Base-by-base conservation (phyloP, 768 basidiomycete species). In the Crassisporium funariophilum region DNA sequence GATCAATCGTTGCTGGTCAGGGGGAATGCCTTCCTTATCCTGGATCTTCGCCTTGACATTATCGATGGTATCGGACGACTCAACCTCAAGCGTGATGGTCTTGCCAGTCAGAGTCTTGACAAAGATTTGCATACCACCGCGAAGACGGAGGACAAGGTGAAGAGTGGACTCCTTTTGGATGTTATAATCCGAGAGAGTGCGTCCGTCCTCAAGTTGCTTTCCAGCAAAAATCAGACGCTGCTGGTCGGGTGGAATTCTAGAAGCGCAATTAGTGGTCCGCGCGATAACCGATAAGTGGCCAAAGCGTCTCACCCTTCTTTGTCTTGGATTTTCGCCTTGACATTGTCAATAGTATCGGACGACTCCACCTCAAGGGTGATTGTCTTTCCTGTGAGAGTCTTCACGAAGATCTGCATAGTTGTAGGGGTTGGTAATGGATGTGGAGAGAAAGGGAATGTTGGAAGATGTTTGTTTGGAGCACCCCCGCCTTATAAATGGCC, bases 331-430 rank as follows among this genome's bases (percentile, higher is more conserved):
- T 75, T 75, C 12, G 56, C 56, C 48, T 58, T 58, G 2, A 58
- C 56, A 31, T 58, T 58, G 16, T 58, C 56, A 22, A 58, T 58
- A 5, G 56, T 58, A 43, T 58, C 56, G 15, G 56, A 58, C 7
- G 56, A 58, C 44, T 58, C 56, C 25, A 58, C 56, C 51, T 58
- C 56, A 7, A 58, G 49, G 15, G 56, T 58, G 35, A 58, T 58
- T n/a, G 66, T 62, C 60, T 85, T 85, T 48, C 84, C 84, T 15
- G 84, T 85, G 45, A 85, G 71, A 35, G 84, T 84, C 73, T 88
- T 88, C 36, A 88, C 81, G 44, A 84, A 84, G 34, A 57, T 57
- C 49, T 57, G 52, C 54, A 55, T 55, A 19, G 49, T 50, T 25
- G 49, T 50, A 29, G 49, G 54, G 10, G 44, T 29, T 51, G 41